phyloP scores from a whole-genome alignment of 129 eudicot species.

The Helichrysum umbraculigerum region DNA sequence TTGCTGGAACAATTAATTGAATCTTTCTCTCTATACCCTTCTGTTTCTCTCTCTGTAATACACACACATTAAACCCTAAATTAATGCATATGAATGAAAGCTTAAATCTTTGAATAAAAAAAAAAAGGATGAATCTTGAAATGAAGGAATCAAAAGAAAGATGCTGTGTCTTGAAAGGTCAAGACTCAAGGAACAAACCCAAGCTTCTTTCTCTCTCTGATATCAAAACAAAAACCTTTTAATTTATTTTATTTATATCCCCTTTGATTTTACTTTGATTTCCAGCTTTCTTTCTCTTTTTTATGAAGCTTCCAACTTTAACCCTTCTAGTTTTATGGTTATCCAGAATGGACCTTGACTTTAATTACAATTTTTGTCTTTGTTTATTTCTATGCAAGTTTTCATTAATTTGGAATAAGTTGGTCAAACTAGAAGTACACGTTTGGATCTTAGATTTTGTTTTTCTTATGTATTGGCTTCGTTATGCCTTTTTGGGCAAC shows the following conservation, averaged over 20 bases:
- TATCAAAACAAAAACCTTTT: slow-evolving; percentile 22
- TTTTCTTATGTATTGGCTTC: neutral
- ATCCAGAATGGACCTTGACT: slow-evolving; percentile 1
- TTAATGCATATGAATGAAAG: neutral
- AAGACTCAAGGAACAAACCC: slow-evolving; percentile 19
- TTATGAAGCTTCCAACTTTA: slow-evolving; percentile 2
- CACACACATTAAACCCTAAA: slow-evolving; percentile 35
- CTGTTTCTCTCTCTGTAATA: neutral
- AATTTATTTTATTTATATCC: slow-evolving; percentile 18
- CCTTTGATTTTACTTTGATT: slow-evolving; percentile 9
- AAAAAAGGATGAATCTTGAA: slow-evolving; percentile 13
- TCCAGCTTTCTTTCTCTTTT: slow-evolving; percentile 19
- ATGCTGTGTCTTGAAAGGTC: slow-evolving; percentile 38
- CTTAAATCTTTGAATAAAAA: slow-evolving; percentile 1
- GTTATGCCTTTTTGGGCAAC: no score
- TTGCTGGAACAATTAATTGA: slow-evolving; percentile 38
- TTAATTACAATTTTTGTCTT: slow-evolving; percentile 7
- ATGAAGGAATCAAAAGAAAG: slow-evolving; percentile 33
- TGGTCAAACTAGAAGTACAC: slow-evolving; percentile 7
- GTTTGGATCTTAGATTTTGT: neutral
- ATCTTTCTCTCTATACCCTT: slow-evolving; percentile 8
- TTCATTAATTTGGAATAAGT: neutral
- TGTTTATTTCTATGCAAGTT: slow-evolving; percentile 2
- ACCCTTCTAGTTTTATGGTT: neutral
- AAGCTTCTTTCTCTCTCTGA: slow-evolving; percentile 18